A percentile compares a stretch with the other conserved stretches of the same genome.
Evolutionary conservation across 2,329 filamentous ascomycete genomes (phyloP).

Genomic region (Colletotrichum nymphaeae): DNA sequence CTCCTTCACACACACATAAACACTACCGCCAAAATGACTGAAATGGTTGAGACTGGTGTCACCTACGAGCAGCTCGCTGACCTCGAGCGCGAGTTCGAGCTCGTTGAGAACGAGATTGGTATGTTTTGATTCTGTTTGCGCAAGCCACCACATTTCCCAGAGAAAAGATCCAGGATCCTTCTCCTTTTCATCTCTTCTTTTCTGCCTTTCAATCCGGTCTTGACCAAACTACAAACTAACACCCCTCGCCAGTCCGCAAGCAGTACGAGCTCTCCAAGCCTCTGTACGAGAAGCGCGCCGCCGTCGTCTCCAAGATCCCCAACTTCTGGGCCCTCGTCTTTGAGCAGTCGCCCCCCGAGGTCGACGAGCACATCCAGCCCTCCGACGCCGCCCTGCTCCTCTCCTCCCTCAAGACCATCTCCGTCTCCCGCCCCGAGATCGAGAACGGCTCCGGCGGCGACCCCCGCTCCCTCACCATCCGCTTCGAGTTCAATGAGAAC

Average conservation of each 20-base stretch:
- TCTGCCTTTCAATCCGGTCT: background rate
- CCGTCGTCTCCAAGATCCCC: slow-evolving; percentile 77
- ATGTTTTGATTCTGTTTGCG: slow-evolving; percentile 46
- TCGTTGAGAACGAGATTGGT: slow-evolving; percentile 87
- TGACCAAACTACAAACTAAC: too few species aligned
- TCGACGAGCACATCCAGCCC: slow-evolving; percentile 90
- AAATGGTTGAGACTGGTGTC: slow-evolving; percentile 56
- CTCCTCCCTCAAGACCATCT: slow-evolving; percentile 73
- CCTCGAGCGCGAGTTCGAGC: slow-evolving; percentile 86
- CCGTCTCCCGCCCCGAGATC: slow-evolving; percentile 85
- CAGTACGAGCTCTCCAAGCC: slow-evolving; percentile 75
- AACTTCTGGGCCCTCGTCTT: slow-evolving; percentile 97
- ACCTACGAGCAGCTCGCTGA: slow-evolving; percentile 82
- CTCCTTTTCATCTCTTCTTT: background rate
- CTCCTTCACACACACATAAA: slow-evolving; percentile 6
- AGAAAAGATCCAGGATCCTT: too few species aligned
- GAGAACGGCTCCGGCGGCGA: slow-evolving; percentile 70
- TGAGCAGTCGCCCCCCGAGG: slow-evolving; percentile 84
- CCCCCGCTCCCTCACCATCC: slow-evolving; percentile 82
- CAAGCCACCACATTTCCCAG: background rate
- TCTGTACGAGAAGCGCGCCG: slow-evolving; percentile 81
- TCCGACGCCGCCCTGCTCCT: slow-evolving; percentile 81
- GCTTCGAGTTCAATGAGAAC: slow-evolving; percentile 84
- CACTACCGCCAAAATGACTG: slow-evolving; percentile 38
- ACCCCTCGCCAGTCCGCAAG: slow-evolving; percentile 70